A percentile compares a stretch with the other conserved stretches of the same genome.
Conservation (phyloP, 768 basidiomycete species). For the Mycena galopus region DNA sequence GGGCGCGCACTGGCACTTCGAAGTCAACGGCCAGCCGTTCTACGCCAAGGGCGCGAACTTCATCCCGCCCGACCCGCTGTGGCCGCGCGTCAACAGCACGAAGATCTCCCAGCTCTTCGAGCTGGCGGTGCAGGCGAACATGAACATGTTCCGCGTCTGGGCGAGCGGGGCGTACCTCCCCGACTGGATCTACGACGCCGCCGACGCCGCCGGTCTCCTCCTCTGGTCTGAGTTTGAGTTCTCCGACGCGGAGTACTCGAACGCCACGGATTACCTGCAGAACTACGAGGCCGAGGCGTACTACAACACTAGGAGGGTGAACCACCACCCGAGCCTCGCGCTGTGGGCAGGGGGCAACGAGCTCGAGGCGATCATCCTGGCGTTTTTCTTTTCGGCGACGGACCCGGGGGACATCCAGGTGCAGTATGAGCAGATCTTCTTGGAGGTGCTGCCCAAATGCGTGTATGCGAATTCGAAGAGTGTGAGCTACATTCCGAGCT, state of each 20-base stretch:
- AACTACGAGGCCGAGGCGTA: constrained; percentile 31
- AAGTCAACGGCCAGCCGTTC: constrained; percentile 26
- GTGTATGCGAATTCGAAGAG: constrained; percentile 24
- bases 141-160: constrained; percentile 33
- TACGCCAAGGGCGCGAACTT: constrained; percentile 33
- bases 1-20: constrained; percentile 29
- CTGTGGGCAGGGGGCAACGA: constrained; percentile 33
- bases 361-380: constrained; percentile 29
- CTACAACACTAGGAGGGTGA: constrained; percentile 21
- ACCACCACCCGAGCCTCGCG: constrained; percentile 27
- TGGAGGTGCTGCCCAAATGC: constrained; percentile 15
- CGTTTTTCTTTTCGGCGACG: constrained; percentile 16
- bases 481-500: constrained; percentile 27
- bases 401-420: constrained; percentile 11
- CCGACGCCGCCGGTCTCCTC: constrained; percentile 22
- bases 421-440: constrained; percentile 30
- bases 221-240: constrained; percentile 25
- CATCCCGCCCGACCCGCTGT: constrained; percentile 21
- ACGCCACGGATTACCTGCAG: constrained; percentile 8
- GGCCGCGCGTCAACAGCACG: constrained; percentile 26
- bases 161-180: constrained; percentile 24
- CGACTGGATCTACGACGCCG: constrained; percentile 28
- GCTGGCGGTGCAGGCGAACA: constrained; percentile 16
- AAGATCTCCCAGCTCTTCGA: constrained; percentile 24
- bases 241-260: constrained; percentile 29